These are phyloP conservation scores for Globisporangium parvum DNA, from an alignment of 352 stramenopile species.

Conservation along the genomic window DNA sequence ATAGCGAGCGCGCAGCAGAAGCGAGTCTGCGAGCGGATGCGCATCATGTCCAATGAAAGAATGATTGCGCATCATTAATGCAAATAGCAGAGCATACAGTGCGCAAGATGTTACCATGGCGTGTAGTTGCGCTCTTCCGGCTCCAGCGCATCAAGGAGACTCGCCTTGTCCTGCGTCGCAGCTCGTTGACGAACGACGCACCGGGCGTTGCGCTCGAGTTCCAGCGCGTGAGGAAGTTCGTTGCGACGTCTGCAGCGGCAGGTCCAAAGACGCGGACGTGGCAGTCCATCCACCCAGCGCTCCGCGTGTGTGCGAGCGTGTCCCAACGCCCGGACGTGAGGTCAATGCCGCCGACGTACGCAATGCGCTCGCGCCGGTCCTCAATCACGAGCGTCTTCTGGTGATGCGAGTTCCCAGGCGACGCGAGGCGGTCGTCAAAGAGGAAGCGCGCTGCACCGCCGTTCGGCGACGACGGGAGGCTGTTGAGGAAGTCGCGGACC, in stretches of 20 bases:
- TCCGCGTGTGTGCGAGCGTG: constrained; percentile 37
- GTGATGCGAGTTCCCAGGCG: constrained; percentile 50
- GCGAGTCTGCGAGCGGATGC: too few species aligned
- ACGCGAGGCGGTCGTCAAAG: constrained; percentile 60
- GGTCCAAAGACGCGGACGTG: constrained; percentile 37
- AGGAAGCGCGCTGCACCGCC: constrained; percentile 18
- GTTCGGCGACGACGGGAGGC: constrained; percentile 9
- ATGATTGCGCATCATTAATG: too few species aligned
- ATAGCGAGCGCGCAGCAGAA: too few species aligned
- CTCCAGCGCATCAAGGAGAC: constrained; percentile 24
- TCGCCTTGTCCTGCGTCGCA: constrained; percentile 13
- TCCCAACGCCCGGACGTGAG: constrained; percentile 54
- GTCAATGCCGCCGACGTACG: constrained; percentile 53
- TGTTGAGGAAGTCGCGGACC: constrained; percentile 19
- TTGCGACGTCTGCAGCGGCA: constrained; percentile 45
- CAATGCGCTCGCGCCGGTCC: constrained; percentile 19
- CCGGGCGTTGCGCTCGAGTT: constrained; percentile 27
- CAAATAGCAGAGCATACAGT: neutral
- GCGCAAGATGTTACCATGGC: neutral
- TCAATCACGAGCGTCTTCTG: constrained; percentile 67
- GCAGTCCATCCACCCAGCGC: constrained; percentile 59
- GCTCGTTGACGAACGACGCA: constrained; percentile 20
- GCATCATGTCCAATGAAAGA: too few species aligned
- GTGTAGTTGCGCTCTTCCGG: constrained; percentile 13
- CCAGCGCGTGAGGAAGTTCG: constrained; percentile 64